phyloP scores from a whole-genome alignment of 768 basidiomycete genomes.

The Kwoniella heveanensis region DNA sequence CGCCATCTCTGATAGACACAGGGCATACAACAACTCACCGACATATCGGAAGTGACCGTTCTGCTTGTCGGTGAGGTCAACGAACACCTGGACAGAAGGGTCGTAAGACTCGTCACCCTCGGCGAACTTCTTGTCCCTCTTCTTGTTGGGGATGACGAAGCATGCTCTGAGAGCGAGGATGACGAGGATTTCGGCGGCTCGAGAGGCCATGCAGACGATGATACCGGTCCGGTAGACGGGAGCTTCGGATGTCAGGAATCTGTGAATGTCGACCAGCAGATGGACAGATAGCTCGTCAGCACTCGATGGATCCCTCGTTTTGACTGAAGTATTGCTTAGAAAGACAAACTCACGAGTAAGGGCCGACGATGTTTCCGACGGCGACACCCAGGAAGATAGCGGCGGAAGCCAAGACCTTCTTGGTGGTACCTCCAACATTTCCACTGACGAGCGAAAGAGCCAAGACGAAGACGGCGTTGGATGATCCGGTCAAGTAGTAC shows the following conservation, averaged over 20 bases:
- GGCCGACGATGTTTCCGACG: constrained; percentile 46
- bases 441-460: constrained; percentile 42
- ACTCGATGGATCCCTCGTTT: too few species aligned
- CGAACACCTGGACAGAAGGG: constrained; percentile 33
- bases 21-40: background rate
- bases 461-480: constrained; percentile 47
- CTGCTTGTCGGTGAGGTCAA: constrained; percentile 46
- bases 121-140: constrained; percentile 34
- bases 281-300: background rate
- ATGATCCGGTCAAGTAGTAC: constrained; percentile 48
- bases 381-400: constrained; percentile 50
- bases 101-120: constrained; percentile 38
- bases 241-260: constrained; percentile 26
- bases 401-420: constrained; percentile 41
- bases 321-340: background rate
- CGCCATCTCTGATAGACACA: background rate
- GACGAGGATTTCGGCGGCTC: constrained; percentile 41
- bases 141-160: constrained; percentile 42
- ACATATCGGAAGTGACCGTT: constrained; percentile 46
- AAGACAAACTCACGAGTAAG: constrained; percentile 22
- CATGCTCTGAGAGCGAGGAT: constrained; percentile 39
- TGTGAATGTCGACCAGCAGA: background rate
- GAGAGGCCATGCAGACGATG: constrained; percentile 44
- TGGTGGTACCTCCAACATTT: constrained; percentile 52
- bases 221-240: constrained; percentile 45